A percentile compares a stretch with the other conserved stretches of the same genome.
These are phyloP conservation scores for Leptodontidium sp. DNA, from an alignment of 2,329 filamentous ascomycete genomes.

Conservation along the genomic window DNA sequence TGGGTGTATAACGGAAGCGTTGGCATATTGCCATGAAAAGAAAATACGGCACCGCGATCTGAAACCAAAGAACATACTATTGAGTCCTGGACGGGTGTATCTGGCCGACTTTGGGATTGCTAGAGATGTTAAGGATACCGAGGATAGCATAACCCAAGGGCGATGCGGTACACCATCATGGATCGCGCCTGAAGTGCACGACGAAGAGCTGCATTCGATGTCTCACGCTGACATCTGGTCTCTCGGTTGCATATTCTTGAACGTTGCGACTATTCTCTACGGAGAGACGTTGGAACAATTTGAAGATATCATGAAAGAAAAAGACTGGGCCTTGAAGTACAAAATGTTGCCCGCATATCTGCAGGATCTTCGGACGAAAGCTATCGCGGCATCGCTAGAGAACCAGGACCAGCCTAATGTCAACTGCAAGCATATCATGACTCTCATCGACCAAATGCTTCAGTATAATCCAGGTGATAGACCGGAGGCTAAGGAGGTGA, in stretches of 20 bases:
- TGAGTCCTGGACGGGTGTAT: constrained; percentile 55
- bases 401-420: constrained; percentile 32
- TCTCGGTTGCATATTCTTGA: constrained; percentile 56
- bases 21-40: constrained; percentile 42
- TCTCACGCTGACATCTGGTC: constrained; percentile 58
- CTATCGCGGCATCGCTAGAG: constrained; percentile 29
- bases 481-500: constrained; percentile 59
- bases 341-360: constrained; percentile 33
- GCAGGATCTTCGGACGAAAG: constrained; percentile 28
- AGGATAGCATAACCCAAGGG: constrained; percentile 55
- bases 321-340: constrained; percentile 48
- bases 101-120: constrained; percentile 60
- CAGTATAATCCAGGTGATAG: constrained; percentile 57
- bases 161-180: constrained; percentile 52
- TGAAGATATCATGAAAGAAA: constrained; percentile 49
- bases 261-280: constrained; percentile 55
- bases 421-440: constrained; percentile 50
- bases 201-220: constrained; percentile 53
- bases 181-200: constrained; percentile 55
- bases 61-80: constrained; percentile 58
- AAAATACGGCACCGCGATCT: constrained; percentile 57
- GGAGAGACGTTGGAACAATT: constrained; percentile 51
- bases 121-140: constrained; percentile 54
- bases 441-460: constrained; percentile 60
- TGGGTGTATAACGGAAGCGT: constrained; percentile 52